Evolutionary conservation across 306 rosid species (phyloP).

Genomic region (Carpinus fangiana): DNA sequence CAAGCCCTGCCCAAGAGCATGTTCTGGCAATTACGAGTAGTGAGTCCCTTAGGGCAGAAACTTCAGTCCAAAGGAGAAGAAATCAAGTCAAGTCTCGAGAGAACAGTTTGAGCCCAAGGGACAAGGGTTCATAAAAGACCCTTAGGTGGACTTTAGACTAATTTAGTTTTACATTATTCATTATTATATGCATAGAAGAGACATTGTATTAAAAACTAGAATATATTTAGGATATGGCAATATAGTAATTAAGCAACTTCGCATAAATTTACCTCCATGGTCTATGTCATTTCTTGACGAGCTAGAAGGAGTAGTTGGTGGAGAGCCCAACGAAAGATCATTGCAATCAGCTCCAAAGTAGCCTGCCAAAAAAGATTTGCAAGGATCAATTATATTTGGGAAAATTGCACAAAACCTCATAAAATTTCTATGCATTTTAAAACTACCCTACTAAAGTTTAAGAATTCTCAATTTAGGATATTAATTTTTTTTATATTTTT

Average conservation of each 20-base stretch:
- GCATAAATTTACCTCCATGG: background rate
- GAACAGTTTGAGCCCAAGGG: background rate
- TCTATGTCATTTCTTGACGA: conserved; percentile 24
- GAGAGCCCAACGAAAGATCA: too few relatives aligned
- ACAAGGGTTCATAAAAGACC: background rate
- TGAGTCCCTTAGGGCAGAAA: background rate
- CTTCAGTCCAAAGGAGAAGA: background rate
- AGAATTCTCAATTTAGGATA: too few relatives aligned
- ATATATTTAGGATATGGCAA: background rate
- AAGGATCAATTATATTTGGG: background rate
- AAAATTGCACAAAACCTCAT: too few relatives aligned
- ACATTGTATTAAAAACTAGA: background rate
- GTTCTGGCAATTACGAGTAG: too few relatives aligned
- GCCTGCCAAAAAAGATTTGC: conserved; percentile 38
- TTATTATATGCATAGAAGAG: background rate
- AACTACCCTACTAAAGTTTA: too few relatives aligned
- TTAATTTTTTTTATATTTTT: too few relatives aligned
- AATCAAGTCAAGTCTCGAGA: background rate
- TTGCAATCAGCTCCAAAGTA: conserved; percentile 46
- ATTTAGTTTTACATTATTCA: background rate
- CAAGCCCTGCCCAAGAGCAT: too few relatives aligned
- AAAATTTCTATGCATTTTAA: too few relatives aligned
- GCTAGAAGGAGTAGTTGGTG: background rate
- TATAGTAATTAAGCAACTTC: background rate
- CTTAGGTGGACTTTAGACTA: background rate